Evolutionary conservation across 495 filamentous ascomycete genomes (phyloP).

Genomic region (Penicillium daleae): DNA sequence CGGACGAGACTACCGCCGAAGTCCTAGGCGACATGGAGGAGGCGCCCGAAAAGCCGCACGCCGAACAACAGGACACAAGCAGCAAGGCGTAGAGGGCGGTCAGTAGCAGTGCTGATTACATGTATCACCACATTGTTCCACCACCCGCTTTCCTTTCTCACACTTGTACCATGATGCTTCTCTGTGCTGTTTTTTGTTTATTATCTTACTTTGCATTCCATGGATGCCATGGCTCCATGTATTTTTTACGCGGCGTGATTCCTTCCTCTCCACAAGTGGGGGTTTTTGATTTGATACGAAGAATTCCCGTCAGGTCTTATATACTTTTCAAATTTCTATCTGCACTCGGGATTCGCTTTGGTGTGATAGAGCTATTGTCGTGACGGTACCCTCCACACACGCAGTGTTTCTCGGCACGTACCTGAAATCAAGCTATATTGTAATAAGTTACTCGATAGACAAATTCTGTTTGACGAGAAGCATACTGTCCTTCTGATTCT

Average conservation of each 20-base stretch:
- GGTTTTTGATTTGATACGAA: neutral
- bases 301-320: neutral
- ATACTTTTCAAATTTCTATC: neutral
- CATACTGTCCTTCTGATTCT: too few relatives aligned
- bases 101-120: neutral
- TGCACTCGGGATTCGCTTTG: neutral
- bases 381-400: too few relatives aligned
- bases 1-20: slow-evolving; percentile 68
- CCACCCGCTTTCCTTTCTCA: neutral
- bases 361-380: neutral
- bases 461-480: too few relatives aligned
- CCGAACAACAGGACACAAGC: neutral
- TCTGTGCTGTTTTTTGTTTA: neutral
- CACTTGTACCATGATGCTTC: neutral
- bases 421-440: too few relatives aligned
- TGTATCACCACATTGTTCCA: slow-evolving; percentile 8
- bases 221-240: neutral
- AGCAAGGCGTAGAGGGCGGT: neutral
- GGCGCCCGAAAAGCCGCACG: neutral
- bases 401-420: too few relatives aligned
- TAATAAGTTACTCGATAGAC: too few relatives aligned
- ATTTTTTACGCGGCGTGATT: slow-evolving; percentile 2
- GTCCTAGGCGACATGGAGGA: slow-evolving; percentile 32
- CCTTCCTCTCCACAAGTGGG: neutral
- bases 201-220: neutral